Evolutionary conservation across 2,329 filamentous ascomycete species (phyloP).

Genomic region (Pseudogymnoascus sp.): DNA sequence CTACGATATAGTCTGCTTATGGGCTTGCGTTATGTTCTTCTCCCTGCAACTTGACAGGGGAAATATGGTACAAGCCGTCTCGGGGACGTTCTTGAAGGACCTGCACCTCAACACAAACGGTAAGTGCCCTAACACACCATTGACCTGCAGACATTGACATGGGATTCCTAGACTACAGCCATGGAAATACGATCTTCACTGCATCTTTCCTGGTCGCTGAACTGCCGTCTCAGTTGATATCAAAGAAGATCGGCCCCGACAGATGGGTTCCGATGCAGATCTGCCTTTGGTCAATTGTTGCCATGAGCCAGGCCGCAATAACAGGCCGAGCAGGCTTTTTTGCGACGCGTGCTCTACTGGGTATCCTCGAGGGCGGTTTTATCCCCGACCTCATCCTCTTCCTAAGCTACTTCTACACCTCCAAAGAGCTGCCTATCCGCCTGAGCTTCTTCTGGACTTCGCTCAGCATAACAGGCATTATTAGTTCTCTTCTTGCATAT

Average conservation of each 20-base stretch:
- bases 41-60: constrained; percentile 31
- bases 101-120: constrained; percentile 37
- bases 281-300: constrained; percentile 29
- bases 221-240: constrained; percentile 41
- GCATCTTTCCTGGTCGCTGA: constrained; percentile 38
- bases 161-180: constrained; percentile 18
- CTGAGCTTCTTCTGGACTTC: constrained; percentile 67
- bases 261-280: constrained; percentile 44
- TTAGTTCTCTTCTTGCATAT: constrained; percentile 48
- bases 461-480: constrained; percentile 33
- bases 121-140: neutral
- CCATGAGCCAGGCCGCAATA: constrained; percentile 28
- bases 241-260: constrained; percentile 42
- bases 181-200: constrained; percentile 34
- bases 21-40: constrained; percentile 33
- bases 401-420: constrained; percentile 70
- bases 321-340: constrained; percentile 31
- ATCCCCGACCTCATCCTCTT: constrained; percentile 61
- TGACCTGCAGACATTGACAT: neutral
- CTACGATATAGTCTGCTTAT: constrained; percentile 1
- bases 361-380: constrained; percentile 51
- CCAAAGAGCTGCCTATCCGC: constrained; percentile 59
- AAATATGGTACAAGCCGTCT: constrained; percentile 27
- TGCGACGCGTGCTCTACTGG: constrained; percentile 41
- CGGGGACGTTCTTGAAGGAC: constrained; percentile 44